Evolutionary conservation across 2,329 filamentous ascomycete species (phyloP), one percentile per base, ranked within the genome.

Genomic region (Sporothrix pallida): DNA sequence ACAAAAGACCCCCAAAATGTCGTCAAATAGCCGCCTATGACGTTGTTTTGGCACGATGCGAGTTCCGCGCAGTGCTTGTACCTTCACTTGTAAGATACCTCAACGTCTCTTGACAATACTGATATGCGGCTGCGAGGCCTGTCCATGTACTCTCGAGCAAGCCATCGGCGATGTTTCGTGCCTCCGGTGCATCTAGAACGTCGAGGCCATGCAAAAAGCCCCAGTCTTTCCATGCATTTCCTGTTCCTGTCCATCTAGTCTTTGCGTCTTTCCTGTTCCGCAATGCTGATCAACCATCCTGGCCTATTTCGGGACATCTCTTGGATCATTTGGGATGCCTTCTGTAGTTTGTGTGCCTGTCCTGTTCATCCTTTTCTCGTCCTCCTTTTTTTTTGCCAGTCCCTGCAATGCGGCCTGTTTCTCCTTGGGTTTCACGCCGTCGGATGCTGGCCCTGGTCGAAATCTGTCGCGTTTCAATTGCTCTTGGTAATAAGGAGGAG

Each of bases 131-230:
- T 37, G 31, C 31, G 31, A 37, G 31, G 31, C 31, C 31, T 37
- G 5, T 37, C 31, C 31, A 37, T 37, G 31, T 37, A 37, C 31
- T 37, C 31, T 37, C 7, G 31, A 37, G 46, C 65, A 26, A 68
- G 63, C 13, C 7, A 12, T 68, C 65, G 44, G 65, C 65, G 46
- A 68, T 13, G 13, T 67, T 20, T 15, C 17, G n/a, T 10, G 20
- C 42, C 42, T 67, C 62, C 62, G 62, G 62, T 67, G 48, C 65
- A 68, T 68, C 65, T 68, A 68, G 65, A 68, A 52, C 46, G 23
- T 68, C 23, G 46, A 31, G 44, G 46, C 20, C 60, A 42, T 65
- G 17, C 9, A 62, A 6, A 62, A 62, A 31, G 17, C 42, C 58
- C 37, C 42, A 23, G 37, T 20, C 62, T 12, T 37, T 17, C 46